A percentile compares a stretch with the other conserved stretches of the same genome.
Conservation (phyloP, 176 grass and related monocot genomes). For the Avena insularis region DNA sequence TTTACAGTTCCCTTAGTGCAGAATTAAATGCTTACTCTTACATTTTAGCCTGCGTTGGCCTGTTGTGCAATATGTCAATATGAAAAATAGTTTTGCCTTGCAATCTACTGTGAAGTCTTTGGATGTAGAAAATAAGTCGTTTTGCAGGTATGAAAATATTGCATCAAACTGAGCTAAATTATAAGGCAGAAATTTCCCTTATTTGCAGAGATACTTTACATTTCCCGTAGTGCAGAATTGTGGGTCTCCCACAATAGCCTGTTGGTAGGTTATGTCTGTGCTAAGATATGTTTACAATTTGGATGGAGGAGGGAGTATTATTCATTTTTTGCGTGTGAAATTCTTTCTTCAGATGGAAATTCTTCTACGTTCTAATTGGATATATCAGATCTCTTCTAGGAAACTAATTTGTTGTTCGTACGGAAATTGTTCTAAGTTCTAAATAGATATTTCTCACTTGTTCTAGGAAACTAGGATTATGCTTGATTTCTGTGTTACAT, state of each 20-base stretch:
- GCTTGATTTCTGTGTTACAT: background rate
- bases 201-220: background rate
- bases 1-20: background rate
- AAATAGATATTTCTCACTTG: too few relatives aligned
- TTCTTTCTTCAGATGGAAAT: background rate
- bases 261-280: background rate
- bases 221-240: background rate
- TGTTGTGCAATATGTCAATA: background rate
- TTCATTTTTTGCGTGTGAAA: background rate
- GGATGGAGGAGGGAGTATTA: background rate
- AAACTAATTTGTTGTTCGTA: background rate
- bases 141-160: slow-evolving; percentile 2
- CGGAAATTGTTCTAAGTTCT: too few relatives aligned
- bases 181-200: background rate
- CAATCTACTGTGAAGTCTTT: background rate
- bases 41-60: background rate
- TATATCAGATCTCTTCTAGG: background rate
- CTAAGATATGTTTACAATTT: background rate
- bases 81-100: background rate
- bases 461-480: background rate
- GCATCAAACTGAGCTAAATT: background rate
- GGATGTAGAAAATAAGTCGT: background rate
- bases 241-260: background rate
- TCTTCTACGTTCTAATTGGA: background rate
- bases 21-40: background rate